phyloP scores from a whole-genome alignment of 1,284 basidiomycete species.

The Ceratobasidium sp. region DNA sequence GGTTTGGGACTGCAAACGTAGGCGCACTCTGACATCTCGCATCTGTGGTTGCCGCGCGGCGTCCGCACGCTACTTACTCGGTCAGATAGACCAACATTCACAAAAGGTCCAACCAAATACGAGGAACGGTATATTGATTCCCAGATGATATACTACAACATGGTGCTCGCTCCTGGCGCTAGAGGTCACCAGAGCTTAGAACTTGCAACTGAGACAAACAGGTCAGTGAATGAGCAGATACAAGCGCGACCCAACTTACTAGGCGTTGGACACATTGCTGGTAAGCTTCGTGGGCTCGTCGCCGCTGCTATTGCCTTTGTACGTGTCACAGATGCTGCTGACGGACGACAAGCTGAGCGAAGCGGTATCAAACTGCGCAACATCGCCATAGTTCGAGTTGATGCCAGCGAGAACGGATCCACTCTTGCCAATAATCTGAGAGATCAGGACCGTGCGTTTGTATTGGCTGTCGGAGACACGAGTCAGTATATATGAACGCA shows the following conservation, averaged over 20 bases:
- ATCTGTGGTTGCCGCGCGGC: too few species aligned
- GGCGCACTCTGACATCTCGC: too few species aligned
- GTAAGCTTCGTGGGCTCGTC: constrained; percentile 29
- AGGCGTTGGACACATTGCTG: constrained; percentile 19
- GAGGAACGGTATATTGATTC: too few species aligned
- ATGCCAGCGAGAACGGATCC: neutral
- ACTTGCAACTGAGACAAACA: constrained; percentile 1
- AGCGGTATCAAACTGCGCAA: constrained; percentile 48
- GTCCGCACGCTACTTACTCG: too few species aligned
- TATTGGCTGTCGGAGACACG: constrained; percentile 42
- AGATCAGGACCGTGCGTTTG: constrained; percentile 50
- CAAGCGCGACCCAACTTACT: neutral
- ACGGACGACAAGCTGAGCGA: constrained; percentile 25
- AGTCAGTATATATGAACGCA: constrained; percentile 39
- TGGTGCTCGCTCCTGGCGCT: too few species aligned
- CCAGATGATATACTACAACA: too few species aligned
- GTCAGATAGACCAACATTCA: too few species aligned
- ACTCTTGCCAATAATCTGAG: constrained; percentile 15
- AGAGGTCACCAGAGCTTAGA: neutral
- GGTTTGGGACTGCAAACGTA: too few species aligned
- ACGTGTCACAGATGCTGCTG: constrained; percentile 31
- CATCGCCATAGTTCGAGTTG: constrained; percentile 46
- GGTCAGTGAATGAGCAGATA: neutral
- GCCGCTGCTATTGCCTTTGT: constrained; percentile 33
- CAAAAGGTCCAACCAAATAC: too few species aligned